Conservation (phyloP, 106 monocot genomes). For the Dactylorhiza incarnata region DNA sequence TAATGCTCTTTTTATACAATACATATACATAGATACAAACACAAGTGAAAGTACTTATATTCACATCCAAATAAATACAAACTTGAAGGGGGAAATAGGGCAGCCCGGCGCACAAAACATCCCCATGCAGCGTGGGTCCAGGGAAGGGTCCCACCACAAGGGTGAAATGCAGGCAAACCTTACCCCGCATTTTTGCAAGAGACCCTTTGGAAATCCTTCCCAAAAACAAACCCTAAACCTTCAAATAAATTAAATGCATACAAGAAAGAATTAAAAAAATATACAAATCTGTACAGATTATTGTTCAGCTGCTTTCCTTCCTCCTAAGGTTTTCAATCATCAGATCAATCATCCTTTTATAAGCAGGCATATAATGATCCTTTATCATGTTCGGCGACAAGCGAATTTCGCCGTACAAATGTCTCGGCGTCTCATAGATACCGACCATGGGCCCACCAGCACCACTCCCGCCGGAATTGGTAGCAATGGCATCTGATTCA, state of each 20-base stretch:
- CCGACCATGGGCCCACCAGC: conserved; percentile 16
- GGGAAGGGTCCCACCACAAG: no score
- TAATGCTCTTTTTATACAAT: no score
- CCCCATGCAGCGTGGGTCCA: no score
- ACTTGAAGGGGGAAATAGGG: no score
- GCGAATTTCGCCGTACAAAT: conserved; percentile 56
- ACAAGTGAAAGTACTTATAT: no score
- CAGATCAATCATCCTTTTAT: conserved; percentile 64
- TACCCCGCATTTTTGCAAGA: no score
- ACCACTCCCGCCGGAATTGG: conserved; percentile 6
- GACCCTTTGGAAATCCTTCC: no score
- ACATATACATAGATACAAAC: no score
- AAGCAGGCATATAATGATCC: conserved; percentile 71
- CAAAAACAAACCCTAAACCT: not conserved
- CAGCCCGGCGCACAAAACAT: no score
- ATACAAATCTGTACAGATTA: not conserved
- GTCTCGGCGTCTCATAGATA: conserved; percentile 51
- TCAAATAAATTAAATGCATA: not conserved
- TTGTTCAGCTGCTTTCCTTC: conserved; percentile 11
- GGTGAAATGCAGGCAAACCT: no score
- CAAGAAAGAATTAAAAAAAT: not conserved
- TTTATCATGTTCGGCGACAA: conserved; percentile 60
- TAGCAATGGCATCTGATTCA: conserved; percentile 7
- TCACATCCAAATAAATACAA: no score
- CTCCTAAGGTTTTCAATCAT: conserved; percentile 48